Percentiles rank a stretch among this genome's conserved stretches.
phyloP scores from a whole-genome alignment of 805 yeast genomes.

The Osmozyma mogii region DNA sequence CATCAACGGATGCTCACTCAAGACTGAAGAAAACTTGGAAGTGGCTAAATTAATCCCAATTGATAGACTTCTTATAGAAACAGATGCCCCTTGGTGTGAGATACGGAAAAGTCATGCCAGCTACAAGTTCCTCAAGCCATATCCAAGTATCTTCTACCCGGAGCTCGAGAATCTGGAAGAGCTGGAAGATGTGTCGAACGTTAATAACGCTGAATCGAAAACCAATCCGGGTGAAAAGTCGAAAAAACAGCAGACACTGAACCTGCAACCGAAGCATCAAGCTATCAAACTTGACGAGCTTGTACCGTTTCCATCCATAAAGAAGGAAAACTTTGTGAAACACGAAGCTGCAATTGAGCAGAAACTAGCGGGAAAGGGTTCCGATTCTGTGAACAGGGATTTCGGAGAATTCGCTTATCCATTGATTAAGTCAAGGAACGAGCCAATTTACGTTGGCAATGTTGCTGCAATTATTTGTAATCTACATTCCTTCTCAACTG shows the following conservation, averaged over 20 bases:
- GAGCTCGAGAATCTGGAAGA: constrained; percentile 5
- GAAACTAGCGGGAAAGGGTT: constrained; percentile 6
- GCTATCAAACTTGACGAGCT: constrained; percentile 36
- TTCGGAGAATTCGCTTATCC: constrained; percentile 30
- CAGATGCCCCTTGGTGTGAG: constrained; percentile 99
- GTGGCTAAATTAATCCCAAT: constrained; percentile 65
- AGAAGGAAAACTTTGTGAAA: constrained; percentile 51
- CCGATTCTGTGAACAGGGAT: constrained; percentile 5
- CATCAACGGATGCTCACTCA: constrained; percentile 88
- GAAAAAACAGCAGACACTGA: constrained; percentile 3
- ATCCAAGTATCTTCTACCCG: constrained; percentile 55
- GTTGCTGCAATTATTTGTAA: constrained; percentile 68
- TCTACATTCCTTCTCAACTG: too few species aligned
- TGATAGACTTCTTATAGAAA: constrained; percentile 69
- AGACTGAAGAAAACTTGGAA: constrained; percentile 62
- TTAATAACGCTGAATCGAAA: constrained; percentile 1
- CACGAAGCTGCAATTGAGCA: constrained; percentile 18
- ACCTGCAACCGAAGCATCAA: constrained; percentile 14
- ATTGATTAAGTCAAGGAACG: constrained; percentile 78
- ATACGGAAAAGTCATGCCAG: constrained; percentile 77
- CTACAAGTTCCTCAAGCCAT: constrained; percentile 44
- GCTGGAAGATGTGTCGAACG: constrained; percentile 3
- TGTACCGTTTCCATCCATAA: constrained; percentile 56
- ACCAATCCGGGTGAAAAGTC: not conserved
- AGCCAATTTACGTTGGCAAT: constrained; percentile 79